phyloP scores from a whole-genome alignment of 2,329 filamentous ascomycete species.

The Ciborinia camelliae region DNA sequence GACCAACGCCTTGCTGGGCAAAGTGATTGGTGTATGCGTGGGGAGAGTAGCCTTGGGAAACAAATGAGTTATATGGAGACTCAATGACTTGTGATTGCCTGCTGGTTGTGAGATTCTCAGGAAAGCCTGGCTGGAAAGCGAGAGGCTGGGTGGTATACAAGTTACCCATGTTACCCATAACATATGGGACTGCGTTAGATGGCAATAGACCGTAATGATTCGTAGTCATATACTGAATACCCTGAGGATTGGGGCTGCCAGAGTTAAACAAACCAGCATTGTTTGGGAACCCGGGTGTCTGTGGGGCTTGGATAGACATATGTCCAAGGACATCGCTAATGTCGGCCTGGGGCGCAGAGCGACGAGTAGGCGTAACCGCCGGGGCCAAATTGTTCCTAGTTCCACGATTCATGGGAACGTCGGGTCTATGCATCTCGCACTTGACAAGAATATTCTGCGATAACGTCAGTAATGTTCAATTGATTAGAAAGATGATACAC shows the following conservation, averaged over 20 bases:
- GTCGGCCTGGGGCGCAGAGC: slow-evolving; percentile 7
- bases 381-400: slow-evolving; percentile 1
- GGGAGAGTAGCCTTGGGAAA: neutral
- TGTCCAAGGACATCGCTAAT: slow-evolving; percentile 16
- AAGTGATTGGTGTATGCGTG: slow-evolving; percentile 1
- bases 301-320: slow-evolving; percentile 18
- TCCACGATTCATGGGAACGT: slow-evolving; percentile 13
- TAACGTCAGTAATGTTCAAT: neutral
- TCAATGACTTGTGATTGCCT: slow-evolving; percentile 10
- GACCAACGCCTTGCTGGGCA: neutral
- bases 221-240: slow-evolving; percentile 18
- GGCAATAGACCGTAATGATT: slow-evolving; percentile 12
- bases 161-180: slow-evolving; percentile 7
- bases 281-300: slow-evolving; percentile 16
- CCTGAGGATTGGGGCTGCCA: slow-evolving; percentile 15
- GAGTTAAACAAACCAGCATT: slow-evolving; percentile 10
- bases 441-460: slow-evolving; percentile 20
- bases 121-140: slow-evolving; percentile 9
- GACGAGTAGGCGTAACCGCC: slow-evolving; percentile 21
- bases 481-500: neutral
- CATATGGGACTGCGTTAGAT: slow-evolving; percentile 14
- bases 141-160: slow-evolving; percentile 20
- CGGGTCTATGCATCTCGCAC: slow-evolving; percentile 21
- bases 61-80: slow-evolving; percentile 1
- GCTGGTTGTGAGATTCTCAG: neutral